Evolutionary conservation across 257 asterid species (phyloP), one percentile per base, ranked within the genome.

Genomic region (Coffea canephora): DNA sequence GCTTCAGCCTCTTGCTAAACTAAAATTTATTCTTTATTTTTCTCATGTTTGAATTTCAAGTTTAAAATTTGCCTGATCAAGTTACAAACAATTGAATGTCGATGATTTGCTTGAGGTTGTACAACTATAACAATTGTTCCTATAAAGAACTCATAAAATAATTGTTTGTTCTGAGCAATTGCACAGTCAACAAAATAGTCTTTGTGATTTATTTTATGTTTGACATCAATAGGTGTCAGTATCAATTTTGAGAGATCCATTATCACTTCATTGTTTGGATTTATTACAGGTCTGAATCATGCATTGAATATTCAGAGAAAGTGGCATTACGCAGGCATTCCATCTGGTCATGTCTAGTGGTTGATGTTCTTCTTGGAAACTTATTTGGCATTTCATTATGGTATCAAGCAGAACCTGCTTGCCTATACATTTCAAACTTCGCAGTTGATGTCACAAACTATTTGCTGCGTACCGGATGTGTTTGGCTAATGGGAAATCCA

Each of bases 401-500:
- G 97, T 82, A 76, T 86, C 84, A 72, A 78, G 92, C 95, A 16
- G 90, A 91, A 84, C 82, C 87, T 84, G 83, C 85, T 77, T 88
- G 86, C 83, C 69, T 73, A 69, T 83, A 83, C 91, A 77, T 92
- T 85, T 89, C 94, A 50, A 83, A 83, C 57, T 89, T 91, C 62
- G 85, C 91, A 13, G 86, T 82, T 61, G 94, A 90, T 84, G 80
- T 90, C 85, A 93, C 97, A 36, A 89, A 93, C 84, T 81, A 87
- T 83, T 91, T 93, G 88, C 82, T 96, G 83, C 97, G 99, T 75
- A 86, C 81, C 70, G 94, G 98, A 79, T 95, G 99, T 83, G 97
- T 94, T 75, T 96, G 99, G 99, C 93, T 96, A 82, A 94, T 96
- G 97, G 98, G 97, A 54, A 90, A 92, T 85, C 99, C 98, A 8